Base-by-base conservation (phyloP, 495 filamentous ascomycete species). In the Oleoguttula mirabilis region DNA sequence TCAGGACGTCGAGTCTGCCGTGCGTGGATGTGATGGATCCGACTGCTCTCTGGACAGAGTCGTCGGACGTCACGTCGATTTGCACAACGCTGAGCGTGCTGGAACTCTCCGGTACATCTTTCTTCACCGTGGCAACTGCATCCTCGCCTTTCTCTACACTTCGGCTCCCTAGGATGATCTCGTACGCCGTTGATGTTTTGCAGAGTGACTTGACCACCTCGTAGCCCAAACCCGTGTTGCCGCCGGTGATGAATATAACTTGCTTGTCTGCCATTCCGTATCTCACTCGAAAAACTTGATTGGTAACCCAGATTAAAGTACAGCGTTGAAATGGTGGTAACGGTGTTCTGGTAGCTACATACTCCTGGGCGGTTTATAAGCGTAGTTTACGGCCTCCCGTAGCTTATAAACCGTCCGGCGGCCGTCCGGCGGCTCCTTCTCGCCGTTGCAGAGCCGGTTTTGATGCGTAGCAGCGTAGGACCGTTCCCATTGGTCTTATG, bases 221-320 rank as follows among this genome's bases (percentile, higher is more conserved):
- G 32, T 55, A 62, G 24, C 66, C 66, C 37, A 69, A 49, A 31
- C 66, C 66, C 15, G 33, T 60, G 36, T 66, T 69, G 41, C 55
- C 65, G 17, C 58, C 58, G 1, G 65, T 68, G 27, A 68, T 55
- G 12, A 68, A 47, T 12, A 66, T 57, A 27, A 63, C 50, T 32
- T 55, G 48, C 34, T 43, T 41, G 28, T 33, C 35, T 8, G 53
- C 34, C 55, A 58, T 58, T 33, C n/a, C n/a, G n/a, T n/a, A n/a
- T n/a, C 19, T 37, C n/a, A n/a, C n/a, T n/a, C n/a, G n/a, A n/a
- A n/a, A n/a, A n/a, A n/a, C n/a, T n/a, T n/a, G n/a, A n/a, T n/a
- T n/a, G n/a, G n/a, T n/a, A n/a, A n/a, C n/a, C n/a, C n/a, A n/a
- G n/a, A n/a, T n/a, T n/a, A n/a, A n/a, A n/a, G n/a, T n/a, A n/a